These are phyloP conservation scores for Candida easanensis DNA, from an alignment of 805 yeast species.

Conservation along the genomic window DNA sequence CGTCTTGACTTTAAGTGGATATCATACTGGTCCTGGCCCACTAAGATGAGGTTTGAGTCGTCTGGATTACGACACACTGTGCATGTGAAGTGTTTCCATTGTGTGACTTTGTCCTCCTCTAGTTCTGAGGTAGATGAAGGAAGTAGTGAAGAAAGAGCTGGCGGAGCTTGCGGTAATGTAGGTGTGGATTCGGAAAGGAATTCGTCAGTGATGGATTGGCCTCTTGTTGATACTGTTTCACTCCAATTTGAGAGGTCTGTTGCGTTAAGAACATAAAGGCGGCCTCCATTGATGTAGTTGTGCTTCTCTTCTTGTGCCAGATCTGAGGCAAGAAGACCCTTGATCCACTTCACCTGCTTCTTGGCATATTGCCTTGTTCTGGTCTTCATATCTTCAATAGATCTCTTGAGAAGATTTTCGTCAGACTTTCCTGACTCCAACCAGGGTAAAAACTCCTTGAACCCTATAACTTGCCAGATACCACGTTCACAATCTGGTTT, in stretches of 20 bases:
- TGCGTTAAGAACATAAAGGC: conserved; percentile 70
- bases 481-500: conserved; percentile 65
- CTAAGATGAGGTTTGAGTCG: conserved; percentile 55
- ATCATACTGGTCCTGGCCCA: conserved; percentile 72
- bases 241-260: conserved; percentile 67
- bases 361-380: conserved; percentile 86
- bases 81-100: conserved; percentile 73
- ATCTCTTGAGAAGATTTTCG: conserved; percentile 33
- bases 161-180: conserved; percentile 35
- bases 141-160: conserved; percentile 28
- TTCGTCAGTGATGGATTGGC: conserved; percentile 43
- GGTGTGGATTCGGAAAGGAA: conserved; percentile 31
- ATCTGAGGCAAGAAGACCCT: conserved; percentile 63
- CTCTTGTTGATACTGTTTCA: conserved; percentile 51
- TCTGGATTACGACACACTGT: conserved; percentile 56
- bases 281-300: conserved; percentile 55
- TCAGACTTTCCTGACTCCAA: conserved; percentile 28
- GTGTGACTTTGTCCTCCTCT: conserved; percentile 22
- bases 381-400: conserved; percentile 75
- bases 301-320: conserved; percentile 44
- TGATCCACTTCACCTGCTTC: conserved; percentile 88
- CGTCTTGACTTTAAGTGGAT: conserved; percentile 66
- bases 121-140: conserved; percentile 7
- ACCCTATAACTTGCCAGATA: conserved; percentile 93
- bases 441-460: conserved; percentile 85